Percentiles rank a stretch among this genome's conserved stretches.
phyloP scores from a whole-genome alignment of 1,284 basidiomycete genomes.

The Ceratobasidium sp. region DNA sequence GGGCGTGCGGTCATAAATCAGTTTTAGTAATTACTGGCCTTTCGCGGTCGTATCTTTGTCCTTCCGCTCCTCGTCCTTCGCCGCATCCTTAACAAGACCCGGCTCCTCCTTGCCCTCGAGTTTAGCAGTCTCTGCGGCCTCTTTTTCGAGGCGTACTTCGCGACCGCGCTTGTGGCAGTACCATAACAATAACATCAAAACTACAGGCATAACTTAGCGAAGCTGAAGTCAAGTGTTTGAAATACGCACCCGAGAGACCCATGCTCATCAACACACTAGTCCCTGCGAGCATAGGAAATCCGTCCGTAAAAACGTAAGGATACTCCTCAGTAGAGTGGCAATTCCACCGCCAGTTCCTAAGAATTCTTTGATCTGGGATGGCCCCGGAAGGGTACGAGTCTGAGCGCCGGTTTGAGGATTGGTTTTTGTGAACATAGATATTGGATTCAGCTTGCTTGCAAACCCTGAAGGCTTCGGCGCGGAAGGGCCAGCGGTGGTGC shows the following conservation, averaged over 20 bases:
- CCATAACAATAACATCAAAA: slow-evolving; percentile 44
- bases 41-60: background rate
- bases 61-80: background rate
- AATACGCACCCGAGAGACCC: slow-evolving; percentile 37
- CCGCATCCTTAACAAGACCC: slow-evolving; percentile 21
- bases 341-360: slow-evolving; percentile 41
- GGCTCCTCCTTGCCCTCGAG: slow-evolving; percentile 9
- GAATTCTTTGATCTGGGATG: slow-evolving; percentile 36
- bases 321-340: slow-evolving; percentile 30
- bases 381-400: slow-evolving; percentile 31
- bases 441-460: slow-evolving; percentile 42
- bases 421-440: slow-evolving; percentile 40
- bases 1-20: background rate
- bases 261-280: slow-evolving; percentile 44
- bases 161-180: slow-evolving; percentile 44
- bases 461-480: slow-evolving; percentile 19
- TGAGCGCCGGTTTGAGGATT: slow-evolving; percentile 40
- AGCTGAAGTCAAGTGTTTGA: background rate
- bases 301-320: slow-evolving; percentile 36
- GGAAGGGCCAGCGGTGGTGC: background rate
- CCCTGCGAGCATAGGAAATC: slow-evolving; percentile 39
- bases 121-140: slow-evolving; percentile 33
- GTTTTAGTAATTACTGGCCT: background rate
- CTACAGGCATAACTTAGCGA: slow-evolving; percentile 8
- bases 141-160: slow-evolving; percentile 37